Base-by-base conservation (phyloP, 192 early-diverging fungal genomes). In the Coemansia sp. region DNA sequence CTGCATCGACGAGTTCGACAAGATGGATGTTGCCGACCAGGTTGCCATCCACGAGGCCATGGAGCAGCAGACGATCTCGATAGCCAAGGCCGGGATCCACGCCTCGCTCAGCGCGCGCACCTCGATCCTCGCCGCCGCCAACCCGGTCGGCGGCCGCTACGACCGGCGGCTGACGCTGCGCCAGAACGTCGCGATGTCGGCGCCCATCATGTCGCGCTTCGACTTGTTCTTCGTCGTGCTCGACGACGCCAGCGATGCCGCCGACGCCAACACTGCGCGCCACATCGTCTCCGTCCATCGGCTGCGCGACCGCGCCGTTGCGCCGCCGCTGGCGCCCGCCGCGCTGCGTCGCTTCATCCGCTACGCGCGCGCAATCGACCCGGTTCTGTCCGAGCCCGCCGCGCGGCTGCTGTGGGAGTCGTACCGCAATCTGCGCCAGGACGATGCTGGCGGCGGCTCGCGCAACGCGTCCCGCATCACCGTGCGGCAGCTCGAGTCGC, bases 21-120 rank as follows among this genome's bases (percentile, higher is more conserved):
- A 99, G 84, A 99, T 99, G 97, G 94, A 97, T 51, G 69, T 95
- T 9, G 84, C 83, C 48, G 97, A 99, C 83, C 96, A 97, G 77
- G 95, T 98, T n/a, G 95, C 97, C 36, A 99, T 99, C 85, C 97
- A 99, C 88, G 97, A 99, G 83, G 97, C 96, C 10, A 99, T 99
- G 97, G 96, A 98, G 80, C 97, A 99, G 85, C 97, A 99, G 78
- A 99, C 96, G 8, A 99, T 97, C 62, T 89, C 89, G 12, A 96
- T 98, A 68, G 92, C 95, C 54, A 98, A 98, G 76, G 96, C 96
- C 41, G 95, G 96, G 47, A 96, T 96, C 70, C 96, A 98, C 67
- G 94, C 95, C 39, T 93, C 93, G 37, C 83, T 98, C 57, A 98
- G 96, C 74, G 96, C 96, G 4, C 89, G 96, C 49, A 94, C 95